These are phyloP conservation scores for Phyllosticta ampelicida DNA, from an alignment of 2,329 filamentous ascomycete genomes.

Conservation along the genomic window DNA sequence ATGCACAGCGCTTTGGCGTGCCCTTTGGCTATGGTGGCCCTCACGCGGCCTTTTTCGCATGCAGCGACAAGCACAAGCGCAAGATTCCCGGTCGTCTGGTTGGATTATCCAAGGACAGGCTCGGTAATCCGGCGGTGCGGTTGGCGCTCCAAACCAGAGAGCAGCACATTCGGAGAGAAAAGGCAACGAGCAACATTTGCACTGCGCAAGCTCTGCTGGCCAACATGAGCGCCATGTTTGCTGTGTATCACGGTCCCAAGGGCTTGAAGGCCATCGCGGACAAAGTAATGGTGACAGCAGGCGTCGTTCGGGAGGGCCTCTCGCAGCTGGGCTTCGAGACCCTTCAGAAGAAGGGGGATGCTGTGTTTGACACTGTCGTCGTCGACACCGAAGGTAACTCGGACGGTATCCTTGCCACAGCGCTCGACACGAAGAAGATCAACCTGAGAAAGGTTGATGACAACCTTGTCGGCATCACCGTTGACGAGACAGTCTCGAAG, in stretches of 20 bases:
- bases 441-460: constrained; percentile 54
- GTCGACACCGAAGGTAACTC: constrained; percentile 44
- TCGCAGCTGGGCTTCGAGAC: constrained; percentile 54
- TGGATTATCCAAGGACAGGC: constrained; percentile 81
- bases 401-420: constrained; percentile 40
- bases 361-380: constrained; percentile 71
- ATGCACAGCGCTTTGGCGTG: constrained; percentile 81
- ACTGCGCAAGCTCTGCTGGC: constrained; percentile 88
- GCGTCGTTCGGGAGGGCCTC: constrained; percentile 56
- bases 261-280: constrained; percentile 77
- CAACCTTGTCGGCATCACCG: constrained; percentile 57
- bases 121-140: constrained; percentile 70
- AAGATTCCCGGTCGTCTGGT: constrained; percentile 88
- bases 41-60: constrained; percentile 95
- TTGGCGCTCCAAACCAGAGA: constrained; percentile 85
- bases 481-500: constrained; percentile 61
- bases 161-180: constrained; percentile 91
- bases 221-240: constrained; percentile 94
- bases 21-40: constrained; percentile 87
- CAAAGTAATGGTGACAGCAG: constrained; percentile 60
- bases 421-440: constrained; percentile 42
- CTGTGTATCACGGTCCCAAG: constrained; percentile 80
- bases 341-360: constrained; percentile 44
- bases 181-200: constrained; percentile 96
- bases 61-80: constrained; percentile 81